phyloP scores from a whole-genome alignment of 495 filamentous ascomycete species.

The Aspergillus ellipticus region DNA sequence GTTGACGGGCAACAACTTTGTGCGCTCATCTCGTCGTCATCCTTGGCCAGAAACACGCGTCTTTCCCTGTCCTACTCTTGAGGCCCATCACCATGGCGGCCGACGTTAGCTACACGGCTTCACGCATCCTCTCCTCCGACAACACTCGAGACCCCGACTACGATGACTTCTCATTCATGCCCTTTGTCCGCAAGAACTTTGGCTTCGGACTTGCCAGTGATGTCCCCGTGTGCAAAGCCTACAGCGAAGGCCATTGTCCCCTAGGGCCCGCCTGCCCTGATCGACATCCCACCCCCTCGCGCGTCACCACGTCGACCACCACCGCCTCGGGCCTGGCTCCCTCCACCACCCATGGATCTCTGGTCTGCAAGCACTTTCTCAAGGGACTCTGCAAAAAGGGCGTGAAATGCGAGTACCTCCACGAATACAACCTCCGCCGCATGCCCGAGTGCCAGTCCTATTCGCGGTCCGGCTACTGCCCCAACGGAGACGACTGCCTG shows the following conservation, averaged over 20 bases:
- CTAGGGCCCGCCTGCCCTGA: constrained; percentile 72
- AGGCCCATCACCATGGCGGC: constrained; percentile 32
- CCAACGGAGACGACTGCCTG: constrained; percentile 93
- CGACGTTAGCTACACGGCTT: constrained; percentile 32
- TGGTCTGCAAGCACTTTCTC: constrained; percentile 99
- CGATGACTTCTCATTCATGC: constrained; percentile 66
- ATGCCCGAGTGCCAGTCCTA: constrained; percentile 98
- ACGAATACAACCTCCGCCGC: constrained; percentile 96
- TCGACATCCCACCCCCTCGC: constrained; percentile 49
- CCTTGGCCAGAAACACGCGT: neutral
- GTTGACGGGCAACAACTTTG: neutral
- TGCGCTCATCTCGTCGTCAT: neutral
- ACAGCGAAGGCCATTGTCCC: constrained; percentile 74
- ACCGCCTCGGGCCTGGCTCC: constrained; percentile 54
- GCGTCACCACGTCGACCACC: constrained; percentile 43
- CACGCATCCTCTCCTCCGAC: constrained; percentile 35
- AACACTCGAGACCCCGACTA: constrained; percentile 51
- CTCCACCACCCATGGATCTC: constrained; percentile 52
- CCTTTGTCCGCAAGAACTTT: constrained; percentile 69
- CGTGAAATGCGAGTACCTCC: constrained; percentile 88
- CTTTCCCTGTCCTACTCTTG: neutral
- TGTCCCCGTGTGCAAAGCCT: constrained; percentile 77
- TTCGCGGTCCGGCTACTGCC: constrained; percentile 84
- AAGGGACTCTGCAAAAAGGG: constrained; percentile 97
- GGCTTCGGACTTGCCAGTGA: constrained; percentile 71